Percentiles rank a stretch among this genome's conserved stretches.
These are phyloP conservation scores for Ophiostoma ips DNA, from an alignment of 2,329 filamentous ascomycete species.

Conservation along the genomic window DNA sequence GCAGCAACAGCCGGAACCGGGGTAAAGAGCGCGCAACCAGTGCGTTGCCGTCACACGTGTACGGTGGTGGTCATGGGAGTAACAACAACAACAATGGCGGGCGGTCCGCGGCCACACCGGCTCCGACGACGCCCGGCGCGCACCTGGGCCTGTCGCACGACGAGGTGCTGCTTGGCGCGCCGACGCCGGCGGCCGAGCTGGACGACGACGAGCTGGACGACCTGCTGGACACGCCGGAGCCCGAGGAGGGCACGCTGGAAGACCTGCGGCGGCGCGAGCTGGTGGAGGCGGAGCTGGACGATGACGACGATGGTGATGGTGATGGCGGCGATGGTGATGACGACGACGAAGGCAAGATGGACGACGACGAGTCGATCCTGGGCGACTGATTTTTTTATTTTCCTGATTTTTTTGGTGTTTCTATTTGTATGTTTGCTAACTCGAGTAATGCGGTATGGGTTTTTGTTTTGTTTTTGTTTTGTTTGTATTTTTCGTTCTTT, in stretches of 20 bases:
- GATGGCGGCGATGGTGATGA: constrained; percentile 22
- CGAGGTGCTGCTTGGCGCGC: constrained; percentile 11
- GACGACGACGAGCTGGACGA: constrained; percentile 18
- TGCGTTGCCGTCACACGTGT: neutral
- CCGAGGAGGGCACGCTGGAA: constrained; percentile 45
- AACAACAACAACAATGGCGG: constrained; percentile 14
- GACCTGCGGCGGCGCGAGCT: constrained; percentile 42
- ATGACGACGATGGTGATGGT: constrained; percentile 21
- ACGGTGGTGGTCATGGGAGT: neutral
- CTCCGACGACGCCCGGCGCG: neutral
- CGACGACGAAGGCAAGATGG: constrained; percentile 21
- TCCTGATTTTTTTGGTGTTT: neutral
- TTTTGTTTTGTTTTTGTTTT: too few species aligned
- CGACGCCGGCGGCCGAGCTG: constrained; percentile 12
- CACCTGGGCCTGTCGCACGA: constrained; percentile 2
- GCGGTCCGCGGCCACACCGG: constrained; percentile 3
- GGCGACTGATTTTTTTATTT: constrained; percentile 25
- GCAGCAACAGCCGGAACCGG: constrained; percentile 22
- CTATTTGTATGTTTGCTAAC: too few species aligned
- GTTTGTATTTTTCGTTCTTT: too few species aligned
- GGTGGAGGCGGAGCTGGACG: constrained; percentile 33
- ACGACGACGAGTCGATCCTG: constrained; percentile 30
- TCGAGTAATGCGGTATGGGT: too few species aligned
- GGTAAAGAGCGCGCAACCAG: constrained; percentile 14
- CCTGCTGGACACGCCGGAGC: constrained; percentile 33